A percentile compares a stretch with the other conserved stretches of the same genome.
These are phyloP conservation scores for Lipomyces sp. DNA, from an alignment of 805 yeast genomes.

Conservation along the genomic window DNA sequence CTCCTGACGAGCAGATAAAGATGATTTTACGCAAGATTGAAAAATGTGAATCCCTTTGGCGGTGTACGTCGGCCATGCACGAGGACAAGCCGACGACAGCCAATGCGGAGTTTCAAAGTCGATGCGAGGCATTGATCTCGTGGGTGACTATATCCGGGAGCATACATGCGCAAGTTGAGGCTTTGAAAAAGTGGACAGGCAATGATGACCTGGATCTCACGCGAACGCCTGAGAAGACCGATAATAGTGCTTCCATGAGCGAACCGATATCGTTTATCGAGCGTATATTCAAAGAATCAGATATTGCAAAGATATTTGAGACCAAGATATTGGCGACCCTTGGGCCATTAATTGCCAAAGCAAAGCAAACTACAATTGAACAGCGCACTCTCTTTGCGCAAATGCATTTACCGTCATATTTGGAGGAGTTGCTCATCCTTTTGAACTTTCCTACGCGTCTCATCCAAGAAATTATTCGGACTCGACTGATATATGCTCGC, in stretches of 20 bases:
- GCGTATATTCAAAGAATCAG: slow-evolving; percentile 68
- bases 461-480: slow-evolving; percentile 75
- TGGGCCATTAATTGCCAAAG: slow-evolving; percentile 81
- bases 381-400: slow-evolving; percentile 66
- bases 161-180: slow-evolving; percentile 62
- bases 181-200: slow-evolving; percentile 80
- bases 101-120: slow-evolving; percentile 62
- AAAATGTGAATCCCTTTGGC: slow-evolving; percentile 76
- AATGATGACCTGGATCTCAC: slow-evolving; percentile 75
- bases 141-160: slow-evolving; percentile 81
- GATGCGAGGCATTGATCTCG: slow-evolving; percentile 77
- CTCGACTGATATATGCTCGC: slow-evolving; percentile 76
- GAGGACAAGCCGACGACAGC: slow-evolving; percentile 75
- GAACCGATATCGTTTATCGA: slow-evolving; percentile 81
- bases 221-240: slow-evolving; percentile 44
- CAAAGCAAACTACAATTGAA: slow-evolving; percentile 70
- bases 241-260: slow-evolving; percentile 52
- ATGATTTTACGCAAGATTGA: slow-evolving; percentile 64
- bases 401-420: slow-evolving; percentile 74
- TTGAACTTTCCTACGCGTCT: slow-evolving; percentile 78
- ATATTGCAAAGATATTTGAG: slow-evolving; percentile 59
- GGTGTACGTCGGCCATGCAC: slow-evolving; percentile 75
- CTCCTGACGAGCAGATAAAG: slow-evolving; percentile 55
- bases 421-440: slow-evolving; percentile 65
- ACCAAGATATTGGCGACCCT: slow-evolving; percentile 69